phyloP scores from a whole-genome alignment of 192 early-diverging fungal genomes.

The Coemansia nantahalensis region DNA sequence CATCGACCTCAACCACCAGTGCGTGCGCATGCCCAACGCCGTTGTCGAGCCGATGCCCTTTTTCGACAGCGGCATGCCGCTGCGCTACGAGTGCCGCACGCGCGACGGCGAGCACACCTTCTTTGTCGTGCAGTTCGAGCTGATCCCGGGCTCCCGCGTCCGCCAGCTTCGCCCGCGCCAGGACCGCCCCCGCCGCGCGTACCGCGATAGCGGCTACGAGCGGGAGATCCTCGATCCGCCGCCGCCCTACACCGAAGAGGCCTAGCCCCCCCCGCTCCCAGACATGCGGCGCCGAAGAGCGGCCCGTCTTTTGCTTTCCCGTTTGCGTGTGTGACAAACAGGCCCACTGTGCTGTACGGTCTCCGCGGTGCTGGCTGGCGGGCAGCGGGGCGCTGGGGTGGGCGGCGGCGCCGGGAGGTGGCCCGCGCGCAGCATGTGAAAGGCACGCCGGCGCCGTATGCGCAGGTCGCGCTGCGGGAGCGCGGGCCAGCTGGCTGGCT shows the following conservation, averaged over 20 bases:
- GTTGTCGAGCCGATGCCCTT: slow-evolving; percentile 54
- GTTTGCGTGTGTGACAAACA: no score
- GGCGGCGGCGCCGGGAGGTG: no score
- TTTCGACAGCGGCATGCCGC: slow-evolving; percentile 47
- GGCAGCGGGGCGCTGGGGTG: no score
- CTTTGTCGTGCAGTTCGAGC: slow-evolving; percentile 53
- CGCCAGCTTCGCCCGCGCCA: slow-evolving; percentile 30
- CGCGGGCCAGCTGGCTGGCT: no score
- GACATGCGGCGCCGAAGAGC: no score
- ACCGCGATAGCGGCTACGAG: slow-evolving; percentile 53
- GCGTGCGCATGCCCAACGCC: slow-evolving; percentile 53
- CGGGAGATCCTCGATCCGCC: slow-evolving; percentile 52
- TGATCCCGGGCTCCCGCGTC: slow-evolving; percentile 43
- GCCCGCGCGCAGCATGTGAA: slow-evolving; percentile 4
- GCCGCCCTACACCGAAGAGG: slow-evolving; percentile 44
- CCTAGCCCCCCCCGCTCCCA: no score
- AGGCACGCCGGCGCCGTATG: background rate
- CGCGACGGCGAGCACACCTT: slow-evolving; percentile 41
- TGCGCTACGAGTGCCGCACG: slow-evolving; percentile 53
- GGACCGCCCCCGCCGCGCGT: slow-evolving; percentile 41
- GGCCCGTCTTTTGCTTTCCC: no score
- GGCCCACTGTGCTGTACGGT: no score
- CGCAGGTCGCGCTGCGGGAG: no score
- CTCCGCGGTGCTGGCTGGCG: no score
- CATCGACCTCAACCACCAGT: slow-evolving; percentile 55